Base-by-base conservation (phyloP, 2,329 filamentous ascomycete species). In the Colletotrichum noveboracense region DNA sequence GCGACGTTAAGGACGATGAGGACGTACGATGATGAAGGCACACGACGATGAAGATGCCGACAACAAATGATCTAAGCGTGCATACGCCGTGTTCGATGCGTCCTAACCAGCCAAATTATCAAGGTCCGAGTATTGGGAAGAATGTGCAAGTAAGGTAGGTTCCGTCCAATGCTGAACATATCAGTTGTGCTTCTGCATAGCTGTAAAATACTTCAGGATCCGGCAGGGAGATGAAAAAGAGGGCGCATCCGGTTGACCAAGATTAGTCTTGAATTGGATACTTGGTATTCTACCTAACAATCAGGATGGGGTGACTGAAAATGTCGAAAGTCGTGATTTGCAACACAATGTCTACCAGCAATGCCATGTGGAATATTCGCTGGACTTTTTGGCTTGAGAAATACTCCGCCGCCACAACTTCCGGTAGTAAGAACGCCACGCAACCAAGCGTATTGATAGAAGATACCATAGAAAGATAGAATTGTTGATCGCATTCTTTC, bases 121-220 rank as follows among this genome's bases (percentile, higher is more conserved):
- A 43, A 43, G 16, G 2, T 18, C 8, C 36, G 6, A 43, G 36
- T 8, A 18, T 5, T 9, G 16, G 0, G 8, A 38, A 18, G 16
- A 38, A 43, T 18, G 2, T 5, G 4, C 16, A 43, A 18, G 16
- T 43, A n/a, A n/a, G n/a, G 8, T 18, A 3, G 8, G 4, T n/a
- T 18, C 18, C 10, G 38, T 43, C 10, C 38, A 43, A 43, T 43
- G 38, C 5, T 43, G 16, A 0, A 18, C 5, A 43, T 6, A 43
- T 43, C 2, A 18, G 0, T 9, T 9, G 0, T 10, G 16, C 38
- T 43, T 38, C 36, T 18, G 5, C 36, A 9, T 0, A 5, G 16
- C 2, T 43, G 38, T 18, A 1, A 6, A 1, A 6, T 1, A 18
- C 0, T 3, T 8, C 3, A n/a, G 2, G 6, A n/a, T 10, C 0